phyloP scores from a whole-genome alignment of 352 stramenopile genomes.

The Globisporangium rhizosaccharum region DNA sequence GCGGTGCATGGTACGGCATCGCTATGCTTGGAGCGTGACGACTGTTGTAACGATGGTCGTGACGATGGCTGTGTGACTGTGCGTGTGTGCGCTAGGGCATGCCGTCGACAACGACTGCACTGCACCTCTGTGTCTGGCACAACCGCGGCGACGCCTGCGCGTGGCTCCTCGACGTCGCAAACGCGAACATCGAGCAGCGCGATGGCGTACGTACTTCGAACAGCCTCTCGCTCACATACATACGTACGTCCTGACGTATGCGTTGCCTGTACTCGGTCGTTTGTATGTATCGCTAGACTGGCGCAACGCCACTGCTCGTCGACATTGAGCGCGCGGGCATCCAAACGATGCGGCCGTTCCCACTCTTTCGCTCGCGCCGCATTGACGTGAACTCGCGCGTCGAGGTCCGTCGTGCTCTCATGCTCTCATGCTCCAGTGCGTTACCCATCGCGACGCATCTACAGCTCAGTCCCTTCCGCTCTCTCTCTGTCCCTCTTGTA shows the following conservation, averaged over 20 bases:
- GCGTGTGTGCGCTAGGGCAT: background rate
- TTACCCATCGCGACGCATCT: background rate
- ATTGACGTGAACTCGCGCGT: constrained; percentile 33
- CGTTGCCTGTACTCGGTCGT: too few species aligned
- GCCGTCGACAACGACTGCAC: constrained; percentile 16
- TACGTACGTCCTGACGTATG: background rate
- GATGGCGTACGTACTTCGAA: constrained; percentile 13
- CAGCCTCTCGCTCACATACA: background rate
- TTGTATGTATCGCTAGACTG: background rate
- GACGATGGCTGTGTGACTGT: background rate
- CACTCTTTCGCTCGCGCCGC: constrained; percentile 27
- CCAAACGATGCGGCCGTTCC: constrained; percentile 35
- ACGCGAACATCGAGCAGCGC: constrained; percentile 26
- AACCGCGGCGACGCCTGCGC: constrained; percentile 17
- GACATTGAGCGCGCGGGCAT: constrained; percentile 38
- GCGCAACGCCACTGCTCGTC: constrained; percentile 42
- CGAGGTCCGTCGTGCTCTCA: constrained; percentile 17
- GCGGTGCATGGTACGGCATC: background rate
- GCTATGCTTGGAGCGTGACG: too few species aligned
- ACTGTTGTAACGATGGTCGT: background rate
- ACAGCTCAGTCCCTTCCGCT: background rate
- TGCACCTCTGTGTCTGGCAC: constrained; percentile 32
- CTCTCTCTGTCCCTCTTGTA: background rate
- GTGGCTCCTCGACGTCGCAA: constrained; percentile 23
- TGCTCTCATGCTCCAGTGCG: background rate